These are phyloP conservation scores for Aphanomyces astaci DNA, from an alignment of 352 stramenopile species.

Conservation along the genomic window DNA sequence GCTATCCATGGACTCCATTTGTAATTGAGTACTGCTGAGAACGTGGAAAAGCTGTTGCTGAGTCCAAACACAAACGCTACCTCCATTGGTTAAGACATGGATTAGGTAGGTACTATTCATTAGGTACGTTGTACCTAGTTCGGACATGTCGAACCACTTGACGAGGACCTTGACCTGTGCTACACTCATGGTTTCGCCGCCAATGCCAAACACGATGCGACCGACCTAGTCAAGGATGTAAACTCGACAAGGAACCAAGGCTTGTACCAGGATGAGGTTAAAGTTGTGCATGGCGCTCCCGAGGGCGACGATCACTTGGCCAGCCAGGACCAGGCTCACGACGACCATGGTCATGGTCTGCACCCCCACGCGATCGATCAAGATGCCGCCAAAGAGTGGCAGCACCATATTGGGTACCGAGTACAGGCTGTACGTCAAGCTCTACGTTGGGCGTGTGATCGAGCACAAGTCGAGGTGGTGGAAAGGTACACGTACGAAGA, in stretches of 20 bases:
- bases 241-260: neutral
- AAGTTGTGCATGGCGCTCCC: conserved; percentile 24
- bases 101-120: neutral
- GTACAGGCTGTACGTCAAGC: conserved; percentile 64
- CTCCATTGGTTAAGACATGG: neutral
- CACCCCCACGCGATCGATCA: conserved; percentile 48
- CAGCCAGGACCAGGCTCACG: conserved; percentile 22
- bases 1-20: conserved; percentile 18
- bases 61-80: conserved; percentile 24
- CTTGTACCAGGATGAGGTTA: conserved; percentile 26
- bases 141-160: conserved; percentile 47
- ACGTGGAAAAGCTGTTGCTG: conserved; percentile 11
- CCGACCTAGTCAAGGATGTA: conserved; percentile 34
- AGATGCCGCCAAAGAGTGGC: conserved; percentile 53
- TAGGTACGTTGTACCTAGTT: conserved; percentile 27
- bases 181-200: conserved; percentile 52
- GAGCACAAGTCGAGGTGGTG: conserved; percentile 26
- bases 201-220: conserved; percentile 52
- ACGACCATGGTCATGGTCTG: conserved; percentile 28
- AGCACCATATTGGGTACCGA: conserved; percentile 56
- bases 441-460: conserved; percentile 32
- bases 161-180: conserved; percentile 43
- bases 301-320: conserved; percentile 45
- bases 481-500: conserved; percentile 23
- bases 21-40: conserved; percentile 14